Evolutionary conservation across 176 grass and related monocot genomes (phyloP).

Genomic region (Cenchrus fungigraminus): DNA sequence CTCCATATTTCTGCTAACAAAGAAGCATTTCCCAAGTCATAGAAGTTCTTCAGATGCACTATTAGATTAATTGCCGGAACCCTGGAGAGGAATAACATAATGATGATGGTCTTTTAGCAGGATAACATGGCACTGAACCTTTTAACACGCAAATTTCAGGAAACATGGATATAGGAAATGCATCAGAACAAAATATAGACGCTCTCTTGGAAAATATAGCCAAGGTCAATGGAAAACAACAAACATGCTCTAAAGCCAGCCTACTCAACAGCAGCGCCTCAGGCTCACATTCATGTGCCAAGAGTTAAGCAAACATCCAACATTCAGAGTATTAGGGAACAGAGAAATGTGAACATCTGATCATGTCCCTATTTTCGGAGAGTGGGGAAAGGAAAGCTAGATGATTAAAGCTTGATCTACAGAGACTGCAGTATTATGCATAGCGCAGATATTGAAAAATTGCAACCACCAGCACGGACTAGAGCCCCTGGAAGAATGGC

Average conservation of each 20-base stretch:
- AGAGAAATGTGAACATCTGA: background rate
- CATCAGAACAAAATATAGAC: background rate
- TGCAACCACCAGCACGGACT: background rate
- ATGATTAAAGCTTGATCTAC: background rate
- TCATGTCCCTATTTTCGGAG: background rate
- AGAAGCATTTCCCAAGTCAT: background rate
- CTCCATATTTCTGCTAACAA: background rate
- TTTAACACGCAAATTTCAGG: background rate
- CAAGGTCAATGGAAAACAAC: background rate
- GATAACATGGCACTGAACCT: background rate
- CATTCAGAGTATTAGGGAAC: too few relatives aligned
- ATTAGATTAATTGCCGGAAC: background rate
- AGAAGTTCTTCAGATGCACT: background rate
- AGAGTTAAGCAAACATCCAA: too few relatives aligned
- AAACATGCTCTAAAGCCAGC: background rate
- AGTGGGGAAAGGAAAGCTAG: background rate
- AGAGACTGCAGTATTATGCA: background rate
- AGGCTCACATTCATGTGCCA: background rate
- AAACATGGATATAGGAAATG: background rate
- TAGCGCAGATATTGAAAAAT: background rate
- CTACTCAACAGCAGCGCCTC: background rate
- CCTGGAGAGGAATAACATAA: background rate
- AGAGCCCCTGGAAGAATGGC: constrained; percentile 21
- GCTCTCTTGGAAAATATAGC: background rate
- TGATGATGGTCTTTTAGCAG: background rate